Base-by-base conservation (phyloP, 306 rosid species). In the Trifolium fragiferum region DNA sequence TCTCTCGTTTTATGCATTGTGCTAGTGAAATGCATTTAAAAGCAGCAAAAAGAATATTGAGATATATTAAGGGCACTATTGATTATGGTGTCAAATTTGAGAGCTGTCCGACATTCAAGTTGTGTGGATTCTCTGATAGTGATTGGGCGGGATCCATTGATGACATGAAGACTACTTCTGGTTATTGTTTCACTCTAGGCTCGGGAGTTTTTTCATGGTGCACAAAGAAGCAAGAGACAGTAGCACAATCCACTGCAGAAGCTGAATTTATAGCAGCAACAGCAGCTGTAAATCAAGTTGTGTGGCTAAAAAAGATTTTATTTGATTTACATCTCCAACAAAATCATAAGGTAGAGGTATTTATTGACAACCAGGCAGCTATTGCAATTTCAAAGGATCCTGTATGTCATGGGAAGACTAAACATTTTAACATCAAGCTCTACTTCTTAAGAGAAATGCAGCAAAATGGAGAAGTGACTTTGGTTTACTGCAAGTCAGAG, bases 71-170 rank as follows among this genome's bases (percentile, higher is more conserved):
- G 8, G 47, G 47, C 8, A 41, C 47, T 41, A 10, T 10, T 41
- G 53, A 65, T 65, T 65, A 65, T 19, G 18, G 53, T 65, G 35
- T 65, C 10, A 65, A 65, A 12, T 65, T 38, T 65, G 70, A 65
- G 53, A 64, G 16, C 0, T 18, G n/a, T 10, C 49, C 8, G 37
- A 12, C 35, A 7, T 38, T 37, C 38, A 64, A 14, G 38, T 38
- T 64, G 5, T 37, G 19, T 64, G 50, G 50, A 37, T 64, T 64
- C 10, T 64, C 69, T 8, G 14, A 64, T 16, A 37, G 50, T 58
- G 37, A 58, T 11, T 58, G 38, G 37, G 64, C 16, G 23, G 2
- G 64, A 58, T 58, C 38, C 64, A 18, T 37, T 62, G 68, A 62
- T 62, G 25, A 37, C 41, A 37, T 37, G 41, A 37, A 37, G 1